A percentile compares a stretch with the other conserved stretches of the same genome.
phyloP scores from a whole-genome alignment of 2,329 filamentous ascomycete genomes.

The Calonectria crousiana region DNA sequence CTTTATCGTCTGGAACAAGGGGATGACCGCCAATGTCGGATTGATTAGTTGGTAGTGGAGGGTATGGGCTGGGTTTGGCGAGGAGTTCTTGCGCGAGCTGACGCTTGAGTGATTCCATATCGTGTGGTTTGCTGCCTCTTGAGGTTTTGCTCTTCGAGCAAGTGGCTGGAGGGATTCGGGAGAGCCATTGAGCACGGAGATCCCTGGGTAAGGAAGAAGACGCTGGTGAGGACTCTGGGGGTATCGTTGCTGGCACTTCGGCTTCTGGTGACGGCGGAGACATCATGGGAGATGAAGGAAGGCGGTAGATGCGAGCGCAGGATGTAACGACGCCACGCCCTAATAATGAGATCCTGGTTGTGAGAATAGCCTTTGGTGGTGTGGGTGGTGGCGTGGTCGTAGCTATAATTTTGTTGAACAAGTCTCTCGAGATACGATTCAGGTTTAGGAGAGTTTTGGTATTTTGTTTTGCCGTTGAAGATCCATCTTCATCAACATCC shows the following conservation, averaged over 20 bases:
- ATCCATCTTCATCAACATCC: slow-evolving; percentile 45
- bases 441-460: slow-evolving; percentile 32
- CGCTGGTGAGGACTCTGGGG: slow-evolving; percentile 34
- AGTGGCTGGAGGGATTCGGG: slow-evolving; percentile 55
- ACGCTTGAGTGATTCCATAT: slow-evolving; percentile 55
- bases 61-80: slow-evolving; percentile 46
- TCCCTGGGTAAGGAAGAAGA: slow-evolving; percentile 53
- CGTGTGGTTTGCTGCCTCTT: slow-evolving; percentile 33
- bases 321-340: slow-evolving; percentile 77
- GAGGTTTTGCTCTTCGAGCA: slow-evolving; percentile 20
- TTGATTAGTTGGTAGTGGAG: slow-evolving; percentile 52
- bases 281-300: slow-evolving; percentile 61
- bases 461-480: slow-evolving; percentile 6
- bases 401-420: slow-evolving; percentile 47
- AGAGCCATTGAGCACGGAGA: slow-evolving; percentile 79
- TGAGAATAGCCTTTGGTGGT: slow-evolving; percentile 61
- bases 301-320: slow-evolving; percentile 87
- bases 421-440: slow-evolving; percentile 41
- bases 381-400: slow-evolving; percentile 39
- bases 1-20: slow-evolving; percentile 76
- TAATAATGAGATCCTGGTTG: slow-evolving; percentile 75
- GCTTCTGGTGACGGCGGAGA: slow-evolving; percentile 48
- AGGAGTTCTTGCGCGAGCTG: slow-evolving; percentile 63
- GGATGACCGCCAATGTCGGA: slow-evolving; percentile 66
- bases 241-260: slow-evolving; percentile 62